A percentile compares a stretch with the other conserved stretches of the same genome.
These are phyloP conservation scores for Arabidopsis arenosa DNA, from an alignment of 345 rosid genomes.

Conservation along the genomic window DNA sequence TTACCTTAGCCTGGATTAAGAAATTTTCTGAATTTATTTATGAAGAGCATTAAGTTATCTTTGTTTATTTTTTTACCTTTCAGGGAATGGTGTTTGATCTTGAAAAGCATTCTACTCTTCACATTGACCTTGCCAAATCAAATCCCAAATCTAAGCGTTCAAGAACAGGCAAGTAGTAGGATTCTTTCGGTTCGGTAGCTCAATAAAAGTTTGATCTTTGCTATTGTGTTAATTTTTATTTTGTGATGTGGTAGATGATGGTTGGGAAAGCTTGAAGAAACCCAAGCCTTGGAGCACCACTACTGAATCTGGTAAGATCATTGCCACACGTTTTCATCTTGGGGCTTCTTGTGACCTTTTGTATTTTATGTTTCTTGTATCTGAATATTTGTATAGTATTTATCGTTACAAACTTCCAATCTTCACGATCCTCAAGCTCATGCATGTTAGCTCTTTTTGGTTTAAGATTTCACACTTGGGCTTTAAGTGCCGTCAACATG, in stretches of 20 bases:
- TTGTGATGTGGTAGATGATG: constrained; percentile 31
- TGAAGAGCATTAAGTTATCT: background rate
- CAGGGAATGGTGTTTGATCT: constrained; percentile 94
- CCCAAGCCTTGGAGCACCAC: constrained; percentile 44
- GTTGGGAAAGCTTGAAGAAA: constrained; percentile 34
- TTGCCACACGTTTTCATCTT: constrained; percentile 26
- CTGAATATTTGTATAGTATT: constrained; percentile 16
- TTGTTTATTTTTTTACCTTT: constrained; percentile 21
- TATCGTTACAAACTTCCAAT: background rate
- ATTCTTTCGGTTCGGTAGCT: constrained; percentile 15
- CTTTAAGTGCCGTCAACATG: constrained; percentile 49
- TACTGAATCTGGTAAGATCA: constrained; percentile 63
- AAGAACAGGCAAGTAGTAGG: constrained; percentile 58
- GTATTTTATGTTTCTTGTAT: constrained; percentile 30
- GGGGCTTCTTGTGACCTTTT: constrained; percentile 20
- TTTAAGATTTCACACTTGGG: constrained; percentile 48
- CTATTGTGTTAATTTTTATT: background rate
- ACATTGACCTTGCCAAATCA: constrained; percentile 87
- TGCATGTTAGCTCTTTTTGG: constrained; percentile 37
- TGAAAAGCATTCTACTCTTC: constrained; percentile 79
- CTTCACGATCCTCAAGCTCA: background rate
- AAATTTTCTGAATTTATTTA: background rate
- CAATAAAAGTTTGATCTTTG: background rate
- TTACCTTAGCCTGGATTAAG: background rate
- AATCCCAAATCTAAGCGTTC: constrained; percentile 89